These are phyloP conservation scores for Vanilla planifolia DNA, from an alignment of 106 monocot species.

Conservation along the genomic window DNA sequence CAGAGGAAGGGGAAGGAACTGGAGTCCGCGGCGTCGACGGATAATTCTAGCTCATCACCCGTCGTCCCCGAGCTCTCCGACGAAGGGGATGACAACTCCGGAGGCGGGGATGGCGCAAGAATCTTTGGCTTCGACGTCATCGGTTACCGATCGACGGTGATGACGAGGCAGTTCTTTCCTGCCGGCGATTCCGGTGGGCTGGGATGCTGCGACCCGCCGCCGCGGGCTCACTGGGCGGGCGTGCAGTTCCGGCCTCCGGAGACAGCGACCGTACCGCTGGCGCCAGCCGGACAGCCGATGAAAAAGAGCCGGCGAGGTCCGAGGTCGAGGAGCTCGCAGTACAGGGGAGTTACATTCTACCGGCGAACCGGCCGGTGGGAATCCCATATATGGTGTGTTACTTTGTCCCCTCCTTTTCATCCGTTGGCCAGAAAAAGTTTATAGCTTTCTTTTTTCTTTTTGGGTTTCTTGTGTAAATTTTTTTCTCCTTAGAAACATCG, in stretches of 20 bases:
- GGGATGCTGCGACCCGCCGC: neutral
- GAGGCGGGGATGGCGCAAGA: neutral
- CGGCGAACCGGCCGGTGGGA: conserved; percentile 96
- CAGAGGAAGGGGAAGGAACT: conserved; percentile 5
- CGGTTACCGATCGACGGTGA: neutral
- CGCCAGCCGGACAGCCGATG: conserved; percentile 10
- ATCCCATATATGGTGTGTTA: conserved; percentile 89
- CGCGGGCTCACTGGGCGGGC: conserved; percentile 34
- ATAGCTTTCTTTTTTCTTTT: conserved; percentile 10
- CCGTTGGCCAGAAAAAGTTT: neutral
- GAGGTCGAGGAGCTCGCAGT: conserved; percentile 90
- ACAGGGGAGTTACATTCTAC: conserved; percentile 96
- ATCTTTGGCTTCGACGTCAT: conserved; percentile 1
- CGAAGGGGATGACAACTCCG: conserved; percentile 7
- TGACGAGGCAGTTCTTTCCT: conserved; percentile 65
- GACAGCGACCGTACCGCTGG: conserved; percentile 1
- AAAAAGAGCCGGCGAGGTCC: conserved; percentile 77
- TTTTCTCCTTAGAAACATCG: neutral
- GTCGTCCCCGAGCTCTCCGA: neutral
- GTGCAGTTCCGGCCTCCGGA: conserved; percentile 25
- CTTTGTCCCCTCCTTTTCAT: neutral
- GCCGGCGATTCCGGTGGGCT: neutral
- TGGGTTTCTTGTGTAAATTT: neutral
- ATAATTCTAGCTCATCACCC: conserved; percentile 6
- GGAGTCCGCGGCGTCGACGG: neutral